Conservation (phyloP, 2,329 filamentous ascomycete genomes). For the Fusarium austroafricanum region DNA sequence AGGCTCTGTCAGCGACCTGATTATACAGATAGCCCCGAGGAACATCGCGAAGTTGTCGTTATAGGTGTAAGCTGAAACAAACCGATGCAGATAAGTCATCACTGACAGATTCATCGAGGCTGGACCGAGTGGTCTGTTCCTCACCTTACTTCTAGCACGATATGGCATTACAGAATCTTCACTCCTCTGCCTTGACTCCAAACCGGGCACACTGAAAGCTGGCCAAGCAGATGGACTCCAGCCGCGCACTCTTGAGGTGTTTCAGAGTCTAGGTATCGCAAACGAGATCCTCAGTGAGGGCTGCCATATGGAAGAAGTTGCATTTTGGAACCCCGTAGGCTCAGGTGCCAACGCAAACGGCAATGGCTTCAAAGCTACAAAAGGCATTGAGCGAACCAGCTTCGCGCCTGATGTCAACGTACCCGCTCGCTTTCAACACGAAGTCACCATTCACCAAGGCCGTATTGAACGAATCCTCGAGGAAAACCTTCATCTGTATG, state of each 20-base stretch:
- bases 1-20: conserved; percentile 3
- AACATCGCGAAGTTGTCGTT: conserved; percentile 9
- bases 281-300: conserved; percentile 19
- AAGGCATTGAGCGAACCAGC: conserved; percentile 18
- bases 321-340: conserved; percentile 16
- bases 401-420: conserved; percentile 13
- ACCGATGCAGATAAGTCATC: rapidly evolving
- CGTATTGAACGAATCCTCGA: conserved; percentile 20
- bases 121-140: conserved; percentile 12
- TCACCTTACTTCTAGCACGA: conserved; percentile 8
- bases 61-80: not conserved
- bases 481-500: conserved; percentile 15
- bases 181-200: conserved; percentile 10
- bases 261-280: conserved; percentile 17
- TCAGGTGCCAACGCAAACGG: not conserved
- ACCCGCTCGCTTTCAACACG: conserved; percentile 10
- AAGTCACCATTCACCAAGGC: conserved; percentile 21
- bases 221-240: conserved; percentile 24
- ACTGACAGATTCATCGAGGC: not conserved
- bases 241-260: conserved; percentile 18
- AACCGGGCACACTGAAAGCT: conserved; percentile 10
- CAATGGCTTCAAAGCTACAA: not conserved
- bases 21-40: not conserved
- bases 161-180: conserved; percentile 10
- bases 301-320: conserved; percentile 26